These are phyloP conservation scores for Pseudonitzschia multiseries DNA, from an alignment of 108 stramenopile genomes.

Conservation along the genomic window DNA sequence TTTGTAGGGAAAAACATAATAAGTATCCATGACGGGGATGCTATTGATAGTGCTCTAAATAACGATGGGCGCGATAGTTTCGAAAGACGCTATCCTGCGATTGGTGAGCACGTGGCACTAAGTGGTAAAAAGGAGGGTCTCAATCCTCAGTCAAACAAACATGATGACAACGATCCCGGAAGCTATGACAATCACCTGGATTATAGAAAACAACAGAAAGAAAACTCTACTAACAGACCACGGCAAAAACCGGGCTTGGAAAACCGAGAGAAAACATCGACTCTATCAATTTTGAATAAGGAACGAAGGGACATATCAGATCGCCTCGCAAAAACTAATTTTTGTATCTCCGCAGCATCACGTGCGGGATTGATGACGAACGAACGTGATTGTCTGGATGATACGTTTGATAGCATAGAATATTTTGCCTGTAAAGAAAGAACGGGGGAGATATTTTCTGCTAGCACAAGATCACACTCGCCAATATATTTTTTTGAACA, in stretches of 20 bases:
- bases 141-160: neutral
- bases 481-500: neutral
- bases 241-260: too few relatives aligned
- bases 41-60: neutral
- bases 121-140: neutral
- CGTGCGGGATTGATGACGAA: neutral
- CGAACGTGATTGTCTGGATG: slow-evolving; percentile 3
- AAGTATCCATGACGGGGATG: neutral
- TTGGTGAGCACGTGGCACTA: neutral
- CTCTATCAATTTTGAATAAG: too few relatives aligned
- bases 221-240: neutral
- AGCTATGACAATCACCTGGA: too few relatives aligned
- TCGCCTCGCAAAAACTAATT: neutral
- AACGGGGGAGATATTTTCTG: too few relatives aligned
- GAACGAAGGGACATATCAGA: too few relatives aligned
- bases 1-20: neutral
- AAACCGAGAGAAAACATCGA: too few relatives aligned
- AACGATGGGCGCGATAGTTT: neutral
- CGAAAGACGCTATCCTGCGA: neutral
- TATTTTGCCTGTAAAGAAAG: neutral
- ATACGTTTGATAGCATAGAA: slow-evolving; percentile 10
- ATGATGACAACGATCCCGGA: neutral
- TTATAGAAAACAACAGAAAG: too few relatives aligned
- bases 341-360: neutral
- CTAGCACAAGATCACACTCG: neutral